Conservation (phyloP, 192 early-diverging fungal species). For the Backusella australiensis region DNA sequence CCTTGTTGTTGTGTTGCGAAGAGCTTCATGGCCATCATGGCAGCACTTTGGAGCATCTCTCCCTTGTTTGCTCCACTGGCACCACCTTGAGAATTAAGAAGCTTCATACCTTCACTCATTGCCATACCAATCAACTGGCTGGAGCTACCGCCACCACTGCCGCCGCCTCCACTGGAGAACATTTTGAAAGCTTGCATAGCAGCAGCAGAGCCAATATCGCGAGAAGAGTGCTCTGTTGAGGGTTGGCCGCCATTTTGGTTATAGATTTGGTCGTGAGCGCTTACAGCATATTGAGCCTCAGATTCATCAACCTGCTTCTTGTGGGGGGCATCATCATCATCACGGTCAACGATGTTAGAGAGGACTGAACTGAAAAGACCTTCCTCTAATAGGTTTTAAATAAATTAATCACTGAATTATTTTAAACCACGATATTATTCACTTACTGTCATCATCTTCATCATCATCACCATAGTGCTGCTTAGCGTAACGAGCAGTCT, state of each 20-base stretch:
- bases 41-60: slow-evolving; percentile 36
- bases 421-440: background rate
- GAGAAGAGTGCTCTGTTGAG: slow-evolving; percentile 9
- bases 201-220: slow-evolving; percentile 38
- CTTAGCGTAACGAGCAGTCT: slow-evolving; percentile 9
- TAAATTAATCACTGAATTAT: background rate
- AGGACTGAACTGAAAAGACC: slow-evolving; percentile 22
- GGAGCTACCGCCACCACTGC: slow-evolving; percentile 10
- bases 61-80: slow-evolving; percentile 18
- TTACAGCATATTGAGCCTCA: slow-evolving; percentile 19
- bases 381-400: slow-evolving; percentile 7
- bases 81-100: slow-evolving; percentile 22
- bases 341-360: slow-evolving; percentile 11
- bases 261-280: slow-evolving; percentile 32
- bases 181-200: slow-evolving; percentile 39
- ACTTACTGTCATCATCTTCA: background rate
- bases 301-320: slow-evolving; percentile 8
- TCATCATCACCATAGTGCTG: background rate
- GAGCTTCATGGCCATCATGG: slow-evolving; percentile 37
- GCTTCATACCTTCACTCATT: slow-evolving; percentile 40
- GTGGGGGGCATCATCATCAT: slow-evolving; percentile 22
- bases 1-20: slow-evolving; percentile 20
- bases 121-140: slow-evolving; percentile 35
- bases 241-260: slow-evolving; percentile 21
- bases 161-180: slow-evolving; percentile 23